phyloP scores from a whole-genome alignment of 1,139 yeast species.

The Saccharomyces uvarum region DNA sequence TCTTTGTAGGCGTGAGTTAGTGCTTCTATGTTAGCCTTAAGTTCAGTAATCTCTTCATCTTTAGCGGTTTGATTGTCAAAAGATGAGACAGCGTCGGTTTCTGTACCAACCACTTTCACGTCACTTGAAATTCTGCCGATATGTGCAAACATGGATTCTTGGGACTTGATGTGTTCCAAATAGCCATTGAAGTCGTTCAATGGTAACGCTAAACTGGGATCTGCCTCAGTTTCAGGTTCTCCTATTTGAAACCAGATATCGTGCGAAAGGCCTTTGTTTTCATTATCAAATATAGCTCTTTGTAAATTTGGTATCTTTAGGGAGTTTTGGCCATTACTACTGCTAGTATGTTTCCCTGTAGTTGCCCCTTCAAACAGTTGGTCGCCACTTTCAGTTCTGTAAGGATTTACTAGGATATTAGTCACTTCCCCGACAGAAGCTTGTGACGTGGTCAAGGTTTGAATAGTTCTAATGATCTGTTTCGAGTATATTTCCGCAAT shows the following conservation, averaged over 20 bases:
- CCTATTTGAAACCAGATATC: constrained; percentile 43
- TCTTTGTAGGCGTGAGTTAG: constrained; percentile 53
- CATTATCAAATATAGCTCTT: constrained; percentile 43
- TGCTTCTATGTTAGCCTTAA: constrained; percentile 42
- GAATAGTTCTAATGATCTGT: constrained; percentile 63
- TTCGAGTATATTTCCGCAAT: constrained; percentile 68
- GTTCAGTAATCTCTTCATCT: constrained; percentile 29
- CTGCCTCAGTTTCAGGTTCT: constrained; percentile 17
- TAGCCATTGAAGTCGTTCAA: constrained; percentile 36
- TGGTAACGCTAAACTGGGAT: constrained; percentile 12
- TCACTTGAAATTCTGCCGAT: constrained; percentile 36
- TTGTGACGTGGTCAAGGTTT: constrained; percentile 38
- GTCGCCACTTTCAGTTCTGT: neutral
- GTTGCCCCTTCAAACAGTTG: neutral
- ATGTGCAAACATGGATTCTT: constrained; percentile 47
- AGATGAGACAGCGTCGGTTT: neutral
- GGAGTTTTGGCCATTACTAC: constrained; percentile 10
- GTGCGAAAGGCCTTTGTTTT: constrained; percentile 41
- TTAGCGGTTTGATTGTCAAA: constrained; percentile 12
- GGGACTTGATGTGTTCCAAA: constrained; percentile 41
- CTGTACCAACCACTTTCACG: constrained; percentile 21
- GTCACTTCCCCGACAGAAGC: constrained; percentile 30
- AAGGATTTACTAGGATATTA: constrained; percentile 28
- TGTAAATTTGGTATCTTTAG: constrained; percentile 48
- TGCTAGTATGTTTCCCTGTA: neutral